Base-by-base conservation (phyloP, 495 filamentous ascomycete species). In the Elaphomyces granulatus region DNA sequence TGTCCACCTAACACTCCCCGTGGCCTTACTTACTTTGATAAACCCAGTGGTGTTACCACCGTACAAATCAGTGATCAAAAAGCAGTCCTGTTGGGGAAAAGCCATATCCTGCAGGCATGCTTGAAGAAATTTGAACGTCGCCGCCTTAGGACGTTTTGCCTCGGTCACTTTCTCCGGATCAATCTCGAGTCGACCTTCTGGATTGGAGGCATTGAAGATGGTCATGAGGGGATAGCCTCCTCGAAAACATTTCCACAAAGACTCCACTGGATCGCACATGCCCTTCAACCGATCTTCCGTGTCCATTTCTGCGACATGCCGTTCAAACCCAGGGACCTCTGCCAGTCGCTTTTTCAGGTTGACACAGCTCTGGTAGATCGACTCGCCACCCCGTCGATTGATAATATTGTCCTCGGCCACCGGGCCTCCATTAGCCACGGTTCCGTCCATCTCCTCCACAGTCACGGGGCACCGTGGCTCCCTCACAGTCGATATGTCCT, bases 41-140 rank as follows among this genome's bases (percentile, higher is more conserved):
- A 98, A 95, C 1, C 90, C 90, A 19, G 87, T 94, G 0, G 90
- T 98, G 61, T 94, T 88, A 42, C 87, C 80, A 4, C 85, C 85
- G 55, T 90, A 87, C 2, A 98, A 64, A 55, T 98, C 88, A 40
- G 76, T 80, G 45, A 96, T 81, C 47, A 94, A 75, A 54, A 96
- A 98, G 47, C 81, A 85, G 36, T 95, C 87, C 34, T 77, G 72
- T 15, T 83, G 62, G 9, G 79, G 74, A 32, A 94, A 78, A 12
- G 73, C 76, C 21, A 94, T 66, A 17, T 92, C 81, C 32, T 69
- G 63, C 45, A 79, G 56, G 43, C 76, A 81, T 17, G 77, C 79
- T 45, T 81, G 69, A 31, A 82, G 47, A 47, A 83, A 83, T 50
- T 80, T 77, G 58, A 80, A 81, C 3, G 76, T 76, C 15, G 78